These are phyloP conservation scores for Ophiostoma novo-ulmi DNA, from an alignment of 2,329 filamentous ascomycete genomes.

Conservation along the genomic window DNA sequence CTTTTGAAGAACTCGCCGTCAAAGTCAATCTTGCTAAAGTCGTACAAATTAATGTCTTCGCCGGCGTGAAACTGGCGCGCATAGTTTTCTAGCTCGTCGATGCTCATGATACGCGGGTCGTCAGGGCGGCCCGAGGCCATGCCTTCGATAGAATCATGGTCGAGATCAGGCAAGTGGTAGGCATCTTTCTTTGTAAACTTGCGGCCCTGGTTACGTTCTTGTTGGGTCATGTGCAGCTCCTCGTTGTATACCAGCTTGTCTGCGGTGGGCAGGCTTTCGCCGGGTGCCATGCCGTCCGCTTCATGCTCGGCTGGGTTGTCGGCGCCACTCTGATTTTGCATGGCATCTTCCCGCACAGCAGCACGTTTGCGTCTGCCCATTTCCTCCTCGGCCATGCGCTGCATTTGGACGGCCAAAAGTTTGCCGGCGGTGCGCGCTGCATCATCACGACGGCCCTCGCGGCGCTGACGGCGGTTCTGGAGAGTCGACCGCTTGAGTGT, in stretches of 20 bases:
- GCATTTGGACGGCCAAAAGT: slow-evolving; percentile 89
- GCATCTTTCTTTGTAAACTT: slow-evolving; percentile 88
- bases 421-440: slow-evolving; percentile 86
- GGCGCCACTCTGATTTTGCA: slow-evolving; percentile 35
- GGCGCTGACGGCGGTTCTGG: slow-evolving; percentile 65
- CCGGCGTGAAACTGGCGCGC: slow-evolving; percentile 86
- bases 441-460: slow-evolving; percentile 90
- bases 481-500: slow-evolving; percentile 88
- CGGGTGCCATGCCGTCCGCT: slow-evolving; percentile 49
- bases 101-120: slow-evolving; percentile 92
- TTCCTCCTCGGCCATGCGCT: slow-evolving; percentile 82
- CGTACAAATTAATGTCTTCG: slow-evolving; percentile 86
- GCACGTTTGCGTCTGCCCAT: slow-evolving; percentile 54
- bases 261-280: slow-evolving; percentile 62
- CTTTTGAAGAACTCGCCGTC: slow-evolving; percentile 93
- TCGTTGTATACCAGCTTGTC: slow-evolving; percentile 80
- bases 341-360: slow-evolving; percentile 37
- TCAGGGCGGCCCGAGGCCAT: slow-evolving; percentile 72
- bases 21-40: slow-evolving; percentile 98
- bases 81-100: slow-evolving; percentile 90
- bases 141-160: slow-evolving; percentile 65
- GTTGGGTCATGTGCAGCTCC: slow-evolving; percentile 74
- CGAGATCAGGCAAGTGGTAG: slow-evolving; percentile 87
- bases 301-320: slow-evolving; percentile 31
- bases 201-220: slow-evolving; percentile 67